Conservation (phyloP, 257 asterid species). For the Ophiorrhiza pumila region DNA sequence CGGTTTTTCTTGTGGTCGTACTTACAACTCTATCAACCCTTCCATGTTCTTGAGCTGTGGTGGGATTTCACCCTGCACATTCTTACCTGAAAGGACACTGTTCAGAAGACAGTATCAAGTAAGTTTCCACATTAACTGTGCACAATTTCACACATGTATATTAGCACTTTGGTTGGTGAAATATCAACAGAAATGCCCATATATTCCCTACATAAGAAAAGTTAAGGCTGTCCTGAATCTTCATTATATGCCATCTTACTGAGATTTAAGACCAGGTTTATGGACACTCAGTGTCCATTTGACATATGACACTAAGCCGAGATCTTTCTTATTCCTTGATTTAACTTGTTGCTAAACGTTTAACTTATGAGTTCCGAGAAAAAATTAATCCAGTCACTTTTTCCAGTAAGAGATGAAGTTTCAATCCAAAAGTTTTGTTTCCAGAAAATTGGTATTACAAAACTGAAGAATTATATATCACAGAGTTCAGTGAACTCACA, state of each 20-base stretch:
- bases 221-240: background rate
- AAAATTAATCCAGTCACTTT: background rate
- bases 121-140: background rate
- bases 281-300: background rate
- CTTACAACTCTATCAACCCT: slow-evolving; percentile 81
- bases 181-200: background rate
- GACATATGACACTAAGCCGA: background rate
- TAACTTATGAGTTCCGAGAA: too few relatives aligned
- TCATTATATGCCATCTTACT: background rate
- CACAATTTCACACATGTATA: background rate
- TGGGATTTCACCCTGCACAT: slow-evolving; percentile 70
- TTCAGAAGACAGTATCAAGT: slow-evolving; percentile 24
- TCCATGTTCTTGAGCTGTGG: slow-evolving; percentile 69
- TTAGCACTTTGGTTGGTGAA: background rate
- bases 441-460: background rate
- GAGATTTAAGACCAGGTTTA: background rate
- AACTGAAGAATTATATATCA: background rate
- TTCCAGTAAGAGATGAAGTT: background rate
- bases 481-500: slow-evolving; percentile 40
- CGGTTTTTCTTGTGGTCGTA: slow-evolving; percentile 1
- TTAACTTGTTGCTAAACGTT: background rate
- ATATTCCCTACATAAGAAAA: background rate
- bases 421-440: background rate
- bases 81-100: slow-evolving; percentile 76
- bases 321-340: background rate